A percentile compares a stretch with the other conserved stretches of the same genome.
Conservation (phyloP, 306 rosid species). For the Boehmeria nivea region DNA sequence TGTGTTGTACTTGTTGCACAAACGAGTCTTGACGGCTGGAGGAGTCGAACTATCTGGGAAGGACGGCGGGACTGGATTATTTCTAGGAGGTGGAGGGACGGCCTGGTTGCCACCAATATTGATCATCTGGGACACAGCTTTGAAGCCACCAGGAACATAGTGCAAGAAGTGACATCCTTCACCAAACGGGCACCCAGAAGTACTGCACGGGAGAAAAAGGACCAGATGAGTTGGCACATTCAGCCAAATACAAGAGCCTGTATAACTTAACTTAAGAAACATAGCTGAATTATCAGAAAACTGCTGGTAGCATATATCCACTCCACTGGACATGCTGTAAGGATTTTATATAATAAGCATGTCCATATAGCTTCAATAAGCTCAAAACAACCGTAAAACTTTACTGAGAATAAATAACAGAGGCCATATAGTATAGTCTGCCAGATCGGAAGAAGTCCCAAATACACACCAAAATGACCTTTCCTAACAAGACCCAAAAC, state of each 20-base stretch:
- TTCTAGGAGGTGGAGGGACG: conserved; percentile 44
- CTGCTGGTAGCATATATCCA: no score
- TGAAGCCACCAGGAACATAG: conserved; percentile 81
- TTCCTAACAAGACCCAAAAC: no score
- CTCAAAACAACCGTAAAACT: no score
- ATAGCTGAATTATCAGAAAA: no score
- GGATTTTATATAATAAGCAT: no score
- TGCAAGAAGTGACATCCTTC: conserved; percentile 85
- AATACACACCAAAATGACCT: no score
- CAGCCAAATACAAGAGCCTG: background rate
- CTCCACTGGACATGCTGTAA: no score
- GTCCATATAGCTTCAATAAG: no score
- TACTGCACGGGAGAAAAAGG: conserved; percentile 39
- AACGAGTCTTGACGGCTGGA: conserved; percentile 65
- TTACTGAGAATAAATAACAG: no score
- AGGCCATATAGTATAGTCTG: no score
- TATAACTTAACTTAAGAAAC: no score
- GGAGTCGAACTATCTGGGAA: conserved; percentile 73
- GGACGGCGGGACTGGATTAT: conserved; percentile 47
- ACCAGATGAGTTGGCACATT: background rate
- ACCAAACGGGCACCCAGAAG: conserved; percentile 95
- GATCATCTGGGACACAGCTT: conserved; percentile 65
- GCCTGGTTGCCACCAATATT: conserved; percentile 44
- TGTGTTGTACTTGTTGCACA: conserved; percentile 73
- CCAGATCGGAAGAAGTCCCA: no score